Percentiles rank a stretch among this genome's conserved stretches.
phyloP scores from a whole-genome alignment of 495 filamentous ascomycete species.

The Penicillium argentinense region DNA sequence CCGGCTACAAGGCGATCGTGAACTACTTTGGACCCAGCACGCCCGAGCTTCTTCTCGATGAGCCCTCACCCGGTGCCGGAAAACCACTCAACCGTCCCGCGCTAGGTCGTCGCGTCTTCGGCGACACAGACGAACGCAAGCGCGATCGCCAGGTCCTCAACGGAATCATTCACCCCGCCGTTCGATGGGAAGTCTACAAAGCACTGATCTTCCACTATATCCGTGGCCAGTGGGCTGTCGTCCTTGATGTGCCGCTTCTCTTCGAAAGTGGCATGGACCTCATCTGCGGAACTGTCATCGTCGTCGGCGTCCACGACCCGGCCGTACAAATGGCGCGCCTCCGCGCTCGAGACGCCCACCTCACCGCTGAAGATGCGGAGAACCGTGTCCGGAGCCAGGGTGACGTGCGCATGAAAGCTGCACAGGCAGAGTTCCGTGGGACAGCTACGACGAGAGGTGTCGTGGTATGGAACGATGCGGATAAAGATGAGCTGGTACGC shows the following conservation, averaged over 20 bases:
- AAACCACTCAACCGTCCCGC: constrained; percentile 80
- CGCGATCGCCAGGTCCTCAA: constrained; percentile 75
- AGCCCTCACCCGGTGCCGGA: constrained; percentile 47
- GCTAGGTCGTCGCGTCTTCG: constrained; percentile 83
- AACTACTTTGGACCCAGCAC: constrained; percentile 74
- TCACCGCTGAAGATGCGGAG: constrained; percentile 76
- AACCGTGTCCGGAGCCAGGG: constrained; percentile 81
- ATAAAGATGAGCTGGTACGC: constrained; percentile 59
- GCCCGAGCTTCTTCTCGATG: constrained; percentile 72
- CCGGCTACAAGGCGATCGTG: constrained; percentile 77
- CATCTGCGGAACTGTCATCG: constrained; percentile 77
- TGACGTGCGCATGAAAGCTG: constrained; percentile 78
- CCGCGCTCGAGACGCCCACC: constrained; percentile 64
- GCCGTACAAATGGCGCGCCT: constrained; percentile 77
- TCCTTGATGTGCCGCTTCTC: constrained; percentile 90
- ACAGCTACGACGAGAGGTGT: constrained; percentile 57
- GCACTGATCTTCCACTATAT: constrained; percentile 64
- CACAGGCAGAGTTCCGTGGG: constrained; percentile 63
- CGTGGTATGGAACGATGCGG: constrained; percentile 86
- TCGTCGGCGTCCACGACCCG: constrained; percentile 76
- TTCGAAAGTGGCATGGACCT: constrained; percentile 84
- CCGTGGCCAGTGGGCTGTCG: constrained; percentile 75
- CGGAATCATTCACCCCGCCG: constrained; percentile 87
- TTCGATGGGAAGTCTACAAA: constrained; percentile 73
- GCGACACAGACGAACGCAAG: constrained; percentile 59